These are phyloP conservation scores for Kluyveromyces starmeri DNA, from an alignment of 805 yeast species.

Conservation along the genomic window DNA sequence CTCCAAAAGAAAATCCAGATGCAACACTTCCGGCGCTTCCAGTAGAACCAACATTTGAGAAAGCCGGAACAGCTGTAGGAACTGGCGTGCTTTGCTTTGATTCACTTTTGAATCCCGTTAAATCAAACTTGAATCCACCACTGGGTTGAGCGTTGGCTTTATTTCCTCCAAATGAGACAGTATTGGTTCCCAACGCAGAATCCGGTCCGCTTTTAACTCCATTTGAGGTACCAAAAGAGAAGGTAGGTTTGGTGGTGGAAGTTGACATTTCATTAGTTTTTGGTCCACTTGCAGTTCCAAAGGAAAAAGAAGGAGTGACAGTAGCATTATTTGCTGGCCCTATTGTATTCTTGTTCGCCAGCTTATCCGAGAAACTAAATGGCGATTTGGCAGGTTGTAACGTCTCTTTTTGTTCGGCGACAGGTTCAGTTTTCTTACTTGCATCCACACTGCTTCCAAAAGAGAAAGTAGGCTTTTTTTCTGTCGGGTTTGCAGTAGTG, in stretches of 20 bases:
- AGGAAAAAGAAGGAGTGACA: slow-evolving; percentile 3
- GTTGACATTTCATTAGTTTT: not conserved
- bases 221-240: slow-evolving; percentile 5
- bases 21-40: not conserved
- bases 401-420: no score
- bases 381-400: no score
- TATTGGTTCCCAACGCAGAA: no score
- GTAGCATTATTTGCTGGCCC: not conserved
- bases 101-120: slow-evolving; percentile 4
- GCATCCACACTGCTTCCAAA: no score
- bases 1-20: slow-evolving; percentile 7
- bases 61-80: not conserved
- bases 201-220: no score
- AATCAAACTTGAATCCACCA: slow-evolving; percentile 8
- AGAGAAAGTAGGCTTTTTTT: slow-evolving; percentile 10
- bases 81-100: not conserved
- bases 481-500: not conserved
- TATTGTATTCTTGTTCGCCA: no score
- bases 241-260: slow-evolving; percentile 4
- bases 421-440: no score
- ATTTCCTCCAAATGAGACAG: slow-evolving; percentile 5
- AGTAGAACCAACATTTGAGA: not conserved
- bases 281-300: not conserved
- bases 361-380: no score
- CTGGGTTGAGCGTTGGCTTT: not conserved